Percentiles rank a stretch among this genome's conserved stretches.
Evolutionary conservation across 129 eudicot genomes (phyloP).

Genomic region (Escallonia herrerae): DNA sequence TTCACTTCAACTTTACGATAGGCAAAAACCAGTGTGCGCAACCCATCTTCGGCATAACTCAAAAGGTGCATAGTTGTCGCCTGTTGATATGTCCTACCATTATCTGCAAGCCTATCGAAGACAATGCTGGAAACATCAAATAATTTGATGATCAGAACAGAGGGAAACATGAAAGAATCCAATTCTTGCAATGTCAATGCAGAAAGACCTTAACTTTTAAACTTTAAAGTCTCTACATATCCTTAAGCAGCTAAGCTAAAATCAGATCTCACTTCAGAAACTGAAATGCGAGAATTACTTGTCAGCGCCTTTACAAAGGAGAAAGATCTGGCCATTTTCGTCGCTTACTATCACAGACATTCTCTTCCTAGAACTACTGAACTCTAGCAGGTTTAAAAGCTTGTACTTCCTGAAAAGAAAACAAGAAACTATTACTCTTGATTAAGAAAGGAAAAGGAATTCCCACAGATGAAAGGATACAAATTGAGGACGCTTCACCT

Average conservation of each 20-base stretch:
- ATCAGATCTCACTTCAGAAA: neutral
- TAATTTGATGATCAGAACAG: neutral
- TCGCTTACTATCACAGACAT: constrained; percentile 53
- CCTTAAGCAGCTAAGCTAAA: no score
- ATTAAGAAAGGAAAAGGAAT: neutral
- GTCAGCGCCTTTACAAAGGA: constrained; percentile 52
- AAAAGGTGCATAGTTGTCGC: constrained; percentile 53
- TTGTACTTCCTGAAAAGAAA: constrained; percentile 39
- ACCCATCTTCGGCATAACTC: constrained; percentile 50
- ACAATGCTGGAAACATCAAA: constrained; percentile 26
- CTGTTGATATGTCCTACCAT: constrained; percentile 54
- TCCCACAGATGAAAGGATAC: no score
- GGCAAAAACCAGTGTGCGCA: constrained; percentile 49
- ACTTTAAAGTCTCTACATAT: no score
- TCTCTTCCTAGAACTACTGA: constrained; percentile 48
- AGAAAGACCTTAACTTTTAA: no score
- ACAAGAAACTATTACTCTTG: neutral
- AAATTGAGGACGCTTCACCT: constrained; percentile 19
- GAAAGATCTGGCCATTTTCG: constrained; percentile 38
- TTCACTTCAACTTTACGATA: constrained; percentile 26
- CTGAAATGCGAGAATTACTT: constrained; percentile 23
- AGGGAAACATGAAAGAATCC: neutral
- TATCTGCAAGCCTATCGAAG: constrained; percentile 42
- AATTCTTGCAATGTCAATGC: neutral
- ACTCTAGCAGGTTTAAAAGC: constrained; percentile 46